Evolutionary conservation across 768 basidiomycete genomes (phyloP).

Genomic region (Russula sp.): DNA sequence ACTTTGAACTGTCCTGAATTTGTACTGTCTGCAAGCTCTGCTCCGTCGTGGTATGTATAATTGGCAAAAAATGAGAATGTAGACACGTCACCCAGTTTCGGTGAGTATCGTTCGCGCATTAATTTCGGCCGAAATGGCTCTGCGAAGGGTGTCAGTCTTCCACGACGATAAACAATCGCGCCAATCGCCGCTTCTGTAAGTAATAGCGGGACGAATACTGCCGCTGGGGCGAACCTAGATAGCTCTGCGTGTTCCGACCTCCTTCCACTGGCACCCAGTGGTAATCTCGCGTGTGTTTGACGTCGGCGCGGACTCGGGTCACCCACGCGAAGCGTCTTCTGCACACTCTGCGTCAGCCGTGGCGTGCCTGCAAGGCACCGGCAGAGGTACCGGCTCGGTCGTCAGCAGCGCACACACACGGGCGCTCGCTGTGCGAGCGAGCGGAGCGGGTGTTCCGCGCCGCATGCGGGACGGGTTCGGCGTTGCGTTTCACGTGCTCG

Average conservation of each 20-base stretch:
- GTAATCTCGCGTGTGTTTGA: conserved; percentile 61
- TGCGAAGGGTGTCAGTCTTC: no score
- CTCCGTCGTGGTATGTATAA: background rate
- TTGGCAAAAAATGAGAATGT: no score
- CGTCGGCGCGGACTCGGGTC: conserved; percentile 84
- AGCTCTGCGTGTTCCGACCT: background rate
- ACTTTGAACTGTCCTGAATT: no score
- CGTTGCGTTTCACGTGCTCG: conserved; percentile 46
- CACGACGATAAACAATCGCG: no score
- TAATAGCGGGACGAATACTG: background rate
- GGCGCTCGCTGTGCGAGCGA: conserved; percentile 64
- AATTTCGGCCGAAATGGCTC: background rate
- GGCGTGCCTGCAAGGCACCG: background rate
- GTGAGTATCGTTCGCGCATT: background rate
- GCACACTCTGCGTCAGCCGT: conserved; percentile 33
- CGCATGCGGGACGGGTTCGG: conserved; percentile 46
- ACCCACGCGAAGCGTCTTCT: conserved; percentile 63
- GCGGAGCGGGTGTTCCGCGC: conserved; percentile 47
- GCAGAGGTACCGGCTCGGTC: conserved; percentile 30
- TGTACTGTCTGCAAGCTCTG: background rate
- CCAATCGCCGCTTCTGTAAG: background rate
- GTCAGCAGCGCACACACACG: conserved; percentile 90
- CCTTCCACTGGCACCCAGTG: no score
- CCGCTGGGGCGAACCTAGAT: background rate
- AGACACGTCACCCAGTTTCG: conserved; percentile 7